phyloP scores from a whole-genome alignment of 2,329 filamentous ascomycete species.

The Dactylellina drechsleri region DNA sequence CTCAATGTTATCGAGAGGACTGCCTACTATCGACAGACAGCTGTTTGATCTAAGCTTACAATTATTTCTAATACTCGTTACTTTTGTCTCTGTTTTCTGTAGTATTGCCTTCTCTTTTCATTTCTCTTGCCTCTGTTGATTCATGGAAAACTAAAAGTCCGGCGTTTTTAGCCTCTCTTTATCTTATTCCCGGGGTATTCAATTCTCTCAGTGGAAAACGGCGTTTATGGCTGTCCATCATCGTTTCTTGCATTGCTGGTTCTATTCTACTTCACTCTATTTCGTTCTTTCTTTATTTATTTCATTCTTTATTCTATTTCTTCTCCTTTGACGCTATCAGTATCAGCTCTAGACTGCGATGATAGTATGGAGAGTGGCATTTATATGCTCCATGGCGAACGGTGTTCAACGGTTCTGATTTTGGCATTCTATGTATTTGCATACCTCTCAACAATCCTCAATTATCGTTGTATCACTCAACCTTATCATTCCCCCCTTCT shows the following conservation, averaged over 20 bases:
- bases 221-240: constrained; percentile 38
- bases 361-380: constrained; percentile 9
- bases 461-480: not conserved
- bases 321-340: not conserved
- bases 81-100: not conserved
- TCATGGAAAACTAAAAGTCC: constrained; percentile 40
- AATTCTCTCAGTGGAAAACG: constrained; percentile 27
- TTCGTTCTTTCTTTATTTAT: not conserved
- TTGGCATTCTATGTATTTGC: not conserved
- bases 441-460: too few species aligned
- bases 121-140: not conserved
- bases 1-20: not conserved
- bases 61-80: constrained; percentile 2
- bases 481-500: not conserved
- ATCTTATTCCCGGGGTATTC: constrained; percentile 17
- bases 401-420: constrained; percentile 10
- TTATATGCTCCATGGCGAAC: constrained; percentile 30
- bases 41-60: not conserved
- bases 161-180: constrained; percentile 28
- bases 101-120: not conserved
- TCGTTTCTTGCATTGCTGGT: constrained; percentile 18
- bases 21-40: not conserved
- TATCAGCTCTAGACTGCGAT: constrained; percentile 25
- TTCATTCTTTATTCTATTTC: not conserved
- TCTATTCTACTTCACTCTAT: not conserved